Percentiles rank a stretch among this genome's conserved stretches.
phyloP scores from a whole-genome alignment of 306 rosid species.

The Cyamopsis tetragonoloba region DNA sequence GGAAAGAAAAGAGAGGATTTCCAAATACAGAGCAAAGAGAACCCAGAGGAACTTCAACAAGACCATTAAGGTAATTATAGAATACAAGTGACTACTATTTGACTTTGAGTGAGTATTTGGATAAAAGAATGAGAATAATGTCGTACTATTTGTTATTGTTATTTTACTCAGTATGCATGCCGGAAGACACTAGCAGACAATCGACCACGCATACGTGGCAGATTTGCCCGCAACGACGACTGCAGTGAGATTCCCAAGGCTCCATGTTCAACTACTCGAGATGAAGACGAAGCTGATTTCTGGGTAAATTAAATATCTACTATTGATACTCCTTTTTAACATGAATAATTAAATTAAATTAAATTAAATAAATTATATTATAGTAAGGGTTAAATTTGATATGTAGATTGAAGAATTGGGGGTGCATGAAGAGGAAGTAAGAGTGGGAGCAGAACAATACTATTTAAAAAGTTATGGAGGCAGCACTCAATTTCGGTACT shows the following conservation, averaged over 20 bases:
- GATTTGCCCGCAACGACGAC: constrained; percentile 92
- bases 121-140: neutral
- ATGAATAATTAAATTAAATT: too few species aligned
- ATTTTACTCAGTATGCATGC: constrained; percentile 72
- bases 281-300: constrained; percentile 69
- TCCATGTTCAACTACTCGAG: constrained; percentile 49
- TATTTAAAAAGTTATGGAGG: constrained; percentile 36
- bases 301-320: too few species aligned
- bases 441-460: constrained; percentile 35
- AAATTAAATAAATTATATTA: too few species aligned
- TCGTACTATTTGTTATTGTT: neutral
- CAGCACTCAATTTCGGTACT: constrained; percentile 50
- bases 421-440: constrained; percentile 48
- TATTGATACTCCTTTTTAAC: too few species aligned
- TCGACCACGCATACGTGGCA: constrained; percentile 92
- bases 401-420: constrained; percentile 55
- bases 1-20: constrained; percentile 81
- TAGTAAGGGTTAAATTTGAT: too few species aligned
- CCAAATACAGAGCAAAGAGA: constrained; percentile 89
- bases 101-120: too few species aligned
- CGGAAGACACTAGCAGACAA: constrained; percentile 94
- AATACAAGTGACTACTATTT: too few species aligned
- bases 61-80: constrained; percentile 67
- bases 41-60: constrained; percentile 90
- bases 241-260: constrained; percentile 47